Base-by-base conservation (phyloP, 495 filamentous ascomycete species). In the Hypoxylon fuscum region DNA sequence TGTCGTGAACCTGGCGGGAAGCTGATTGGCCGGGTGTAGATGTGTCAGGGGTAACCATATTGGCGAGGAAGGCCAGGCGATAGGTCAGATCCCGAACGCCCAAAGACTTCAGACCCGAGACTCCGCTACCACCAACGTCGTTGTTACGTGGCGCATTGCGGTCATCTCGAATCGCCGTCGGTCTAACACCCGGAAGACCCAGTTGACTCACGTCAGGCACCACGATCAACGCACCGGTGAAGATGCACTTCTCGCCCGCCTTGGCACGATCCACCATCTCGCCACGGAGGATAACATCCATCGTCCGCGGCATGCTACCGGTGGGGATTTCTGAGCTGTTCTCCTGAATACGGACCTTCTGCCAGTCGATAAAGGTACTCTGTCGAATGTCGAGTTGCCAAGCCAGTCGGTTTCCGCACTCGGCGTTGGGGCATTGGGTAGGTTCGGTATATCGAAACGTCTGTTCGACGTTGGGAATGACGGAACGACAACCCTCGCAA, bases 311-410 rank as follows among this genome's bases (percentile, higher is more conserved):
- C 95, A 99, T 99, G 75, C 92, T 97, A 35, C 95, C 95, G 1
- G 95, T 99, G 0, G 95, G 95, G 43, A 99, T 99, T 74, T 99
- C 95, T 14, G 93, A 93, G 48, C 91, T 95, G 72, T 97, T 98
- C 76, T 99, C 95, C 74, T 99, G 95, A 25, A 98, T 89, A 47
- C 96, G 87, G 18, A 98, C 90, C 72, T 98, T 98, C 64, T 99
- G 95, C 95, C 95, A 99, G 75, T 99, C 95, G 17, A 98, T 90
- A 68, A 99, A 99, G 2, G 93, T 96, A 71, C 93, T 97, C 73
- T 97, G 95, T 40, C 92, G 85, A 70, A 99, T 98, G 65, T 99
- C 94, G 4, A 99, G 79, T 20, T 92, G 86, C 95, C 95, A 99
- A 15, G 90, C 92, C 43, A 83, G 76, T 21, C 94, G 88, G 77